These are phyloP conservation scores for Perkinsus chesapeaki DNA, from an alignment of 169 alveolate genomes.

Conservation along the genomic window DNA sequence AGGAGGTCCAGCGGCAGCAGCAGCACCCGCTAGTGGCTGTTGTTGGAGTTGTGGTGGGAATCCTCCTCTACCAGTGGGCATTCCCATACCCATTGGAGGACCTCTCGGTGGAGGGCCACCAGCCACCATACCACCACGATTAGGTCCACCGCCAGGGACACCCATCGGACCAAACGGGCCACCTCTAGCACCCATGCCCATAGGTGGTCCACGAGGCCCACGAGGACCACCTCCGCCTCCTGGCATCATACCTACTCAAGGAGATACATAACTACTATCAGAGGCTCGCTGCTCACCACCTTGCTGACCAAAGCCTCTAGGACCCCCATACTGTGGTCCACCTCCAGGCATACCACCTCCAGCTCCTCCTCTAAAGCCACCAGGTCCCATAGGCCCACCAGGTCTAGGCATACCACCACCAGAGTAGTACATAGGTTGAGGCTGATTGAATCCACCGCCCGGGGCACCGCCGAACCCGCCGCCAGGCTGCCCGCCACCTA, in stretches of 20 bases:
- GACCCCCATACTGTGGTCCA: not conserved
- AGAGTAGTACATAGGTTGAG: not conserved
- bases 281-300: not conserved
- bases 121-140: not conserved
- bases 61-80: not conserved
- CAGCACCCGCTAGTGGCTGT: not conserved
- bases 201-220: not conserved
- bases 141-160: not conserved
- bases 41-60: not conserved
- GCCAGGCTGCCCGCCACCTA: not conserved
- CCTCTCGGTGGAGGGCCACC: not conserved
- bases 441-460: not conserved
- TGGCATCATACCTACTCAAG: not conserved
- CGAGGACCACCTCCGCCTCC: not conserved
- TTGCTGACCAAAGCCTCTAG: not conserved
- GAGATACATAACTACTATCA: not conserved
- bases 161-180: not conserved
- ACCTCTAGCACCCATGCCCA: not conserved
- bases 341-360: not conserved
- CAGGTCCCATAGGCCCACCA: not conserved
- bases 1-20: not conserved
- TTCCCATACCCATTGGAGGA: not conserved
- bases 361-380: not conserved
- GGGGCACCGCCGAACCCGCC: not conserved
- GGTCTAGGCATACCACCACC: not conserved